Evolutionary conservation across 805 yeast species (phyloP), one percentile per base, ranked within the genome.

Genomic region (Pichia sporocuriosa): DNA sequence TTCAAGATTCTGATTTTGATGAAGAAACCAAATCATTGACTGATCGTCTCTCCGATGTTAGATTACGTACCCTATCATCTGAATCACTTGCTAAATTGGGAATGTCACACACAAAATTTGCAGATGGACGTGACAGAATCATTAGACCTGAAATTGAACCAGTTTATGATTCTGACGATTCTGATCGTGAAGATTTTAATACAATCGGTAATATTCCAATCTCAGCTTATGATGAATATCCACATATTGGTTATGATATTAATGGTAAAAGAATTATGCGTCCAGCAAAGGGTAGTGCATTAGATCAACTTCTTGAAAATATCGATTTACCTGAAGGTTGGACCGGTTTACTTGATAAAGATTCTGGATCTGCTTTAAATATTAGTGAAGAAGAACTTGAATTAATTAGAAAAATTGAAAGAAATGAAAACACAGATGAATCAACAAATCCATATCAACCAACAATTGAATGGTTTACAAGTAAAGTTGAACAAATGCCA

Each of bases 201-300:
- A 87, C 97, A 4, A 85, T 93, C 52, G 98, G 98, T 37, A 86
- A 93, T 58, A 75, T 93, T 44, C 97, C 98, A 38, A 57, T 93
- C 17, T 76, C 90, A 16, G 96, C 96, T 2, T 93, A 93, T 59
- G 98, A 93, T 42, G 95, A 89, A 63, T 84, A 83, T 80, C 98
- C 98, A 1, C 98, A 93, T 59, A 79, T 93, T 46, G 97, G 98
- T 44, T 93, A 93, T 62, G 90, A 87, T 61, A 89, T 93, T 55
- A 93, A 93, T 60, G 98, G 99, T 56, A 90, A 89, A 61, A 78
- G 98, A 58, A 89, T 93, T 58, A 90, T 93, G 97, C 79, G 99
- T 62, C 99, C 99, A 11, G 98, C 97, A 9, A 83, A 86, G 55
- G 96, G 97, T 12, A 79, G 94, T 44, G 98, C 97, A 1, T 72